Evolutionary conservation across 2,329 filamentous ascomycete genomes (phyloP).

Genomic region (Fusarium coicis): DNA sequence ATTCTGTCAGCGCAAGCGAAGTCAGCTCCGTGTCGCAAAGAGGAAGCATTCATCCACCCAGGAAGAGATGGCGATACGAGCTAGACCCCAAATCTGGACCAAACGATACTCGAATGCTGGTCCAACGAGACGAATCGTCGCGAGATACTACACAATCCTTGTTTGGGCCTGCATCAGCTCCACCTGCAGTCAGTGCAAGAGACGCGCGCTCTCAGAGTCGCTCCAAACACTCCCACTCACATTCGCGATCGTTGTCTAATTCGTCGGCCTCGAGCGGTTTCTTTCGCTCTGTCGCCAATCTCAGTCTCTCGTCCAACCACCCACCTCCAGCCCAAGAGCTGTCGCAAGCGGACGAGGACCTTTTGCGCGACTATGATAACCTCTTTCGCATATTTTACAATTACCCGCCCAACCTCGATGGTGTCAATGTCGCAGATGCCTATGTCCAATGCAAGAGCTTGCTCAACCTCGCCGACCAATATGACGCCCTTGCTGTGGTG

Average conservation of each 20-base stretch:
- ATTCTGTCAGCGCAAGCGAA: constrained; percentile 36
- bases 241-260: constrained; percentile 64
- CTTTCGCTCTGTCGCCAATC: constrained; percentile 88
- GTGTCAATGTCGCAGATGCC: constrained; percentile 88
- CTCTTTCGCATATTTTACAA: constrained; percentile 97
- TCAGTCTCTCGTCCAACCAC: constrained; percentile 63
- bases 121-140: constrained; percentile 73
- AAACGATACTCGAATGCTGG: constrained; percentile 86
- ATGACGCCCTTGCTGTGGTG: constrained; percentile 88
- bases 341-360: constrained; percentile 74
- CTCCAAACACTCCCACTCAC: constrained; percentile 41
- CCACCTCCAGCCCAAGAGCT: constrained; percentile 57
- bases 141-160: constrained; percentile 45
- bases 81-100: constrained; percentile 79
- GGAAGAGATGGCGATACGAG: constrained; percentile 84
- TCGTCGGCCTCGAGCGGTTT: constrained; percentile 63
- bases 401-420: constrained; percentile 82
- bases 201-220: constrained; percentile 55
- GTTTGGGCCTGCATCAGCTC: constrained; percentile 45
- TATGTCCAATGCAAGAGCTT: constrained; percentile 95
- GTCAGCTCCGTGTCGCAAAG: constrained; percentile 33
- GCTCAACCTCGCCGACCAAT: constrained; percentile 89
- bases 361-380: constrained; percentile 93
- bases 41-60: constrained; percentile 31
- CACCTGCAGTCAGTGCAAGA: constrained; percentile 49